Evolutionary conservation across 495 filamentous ascomycete species (phyloP).

Genomic region (Endocarpon pusillum): DNA sequence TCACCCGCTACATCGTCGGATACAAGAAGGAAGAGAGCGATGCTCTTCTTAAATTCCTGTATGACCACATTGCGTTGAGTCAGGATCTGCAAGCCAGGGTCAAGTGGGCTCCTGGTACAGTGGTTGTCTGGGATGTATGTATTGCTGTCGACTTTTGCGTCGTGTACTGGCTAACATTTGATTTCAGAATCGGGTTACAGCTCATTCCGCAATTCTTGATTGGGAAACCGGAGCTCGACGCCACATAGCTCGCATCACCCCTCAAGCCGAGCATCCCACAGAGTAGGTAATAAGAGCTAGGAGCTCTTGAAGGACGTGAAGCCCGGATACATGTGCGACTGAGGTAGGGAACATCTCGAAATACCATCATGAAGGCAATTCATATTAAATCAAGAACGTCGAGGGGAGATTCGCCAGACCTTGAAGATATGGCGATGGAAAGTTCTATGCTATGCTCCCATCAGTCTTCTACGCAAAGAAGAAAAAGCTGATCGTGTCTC

Average conservation of each 20-base stretch:
- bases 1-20: conserved; percentile 55
- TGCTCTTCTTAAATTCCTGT: conserved; percentile 69
- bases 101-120: conserved; percentile 64
- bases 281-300: too few species aligned
- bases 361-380: too few species aligned
- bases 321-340: too few species aligned
- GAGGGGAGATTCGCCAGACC: too few species aligned
- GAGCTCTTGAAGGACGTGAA: too few species aligned
- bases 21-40: conserved; percentile 67
- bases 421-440: too few species aligned
- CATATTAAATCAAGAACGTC: too few species aligned
- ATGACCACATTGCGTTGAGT: conserved; percentile 66
- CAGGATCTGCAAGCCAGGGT: conserved; percentile 82
- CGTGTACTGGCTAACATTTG: background rate
- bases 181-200: conserved; percentile 51
- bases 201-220: conserved; percentile 62
- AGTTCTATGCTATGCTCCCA: too few species aligned
- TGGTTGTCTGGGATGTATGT: conserved; percentile 71
- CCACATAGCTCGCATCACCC: conserved; percentile 67
- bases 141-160: background rate
- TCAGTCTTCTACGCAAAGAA: too few species aligned
- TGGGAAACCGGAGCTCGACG: conserved; percentile 58
- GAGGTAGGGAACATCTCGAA: too few species aligned
- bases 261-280: conserved; percentile 57
- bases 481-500: too few species aligned